Percentiles rank a stretch among this genome's conserved stretches.
phyloP scores from a whole-genome alignment of 139 green algal genomes.

The Chlamydomonas incerta region DNA sequence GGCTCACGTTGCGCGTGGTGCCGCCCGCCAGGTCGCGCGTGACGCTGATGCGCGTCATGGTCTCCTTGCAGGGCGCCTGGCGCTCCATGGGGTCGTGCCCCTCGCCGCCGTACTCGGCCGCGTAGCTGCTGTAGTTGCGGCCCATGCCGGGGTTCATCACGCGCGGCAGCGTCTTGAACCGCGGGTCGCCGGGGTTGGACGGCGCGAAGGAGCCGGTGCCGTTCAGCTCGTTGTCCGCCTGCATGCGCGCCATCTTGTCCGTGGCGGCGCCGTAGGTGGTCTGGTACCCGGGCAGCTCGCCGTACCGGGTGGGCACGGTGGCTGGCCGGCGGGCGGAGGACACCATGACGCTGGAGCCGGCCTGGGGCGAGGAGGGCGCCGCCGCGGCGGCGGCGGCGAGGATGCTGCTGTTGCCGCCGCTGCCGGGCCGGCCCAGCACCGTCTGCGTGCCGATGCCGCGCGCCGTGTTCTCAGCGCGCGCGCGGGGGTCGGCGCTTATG shows the following conservation, averaged over 20 bases:
- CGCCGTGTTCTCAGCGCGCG: neutral
- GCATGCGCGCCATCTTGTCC: constrained; percentile 4
- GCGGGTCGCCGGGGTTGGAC: neutral
- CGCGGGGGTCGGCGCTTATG: constrained; percentile 25
- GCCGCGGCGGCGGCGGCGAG: constrained; percentile 16
- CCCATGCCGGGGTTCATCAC: constrained; percentile 56
- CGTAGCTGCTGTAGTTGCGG: constrained; percentile 30
- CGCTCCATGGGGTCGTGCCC: constrained; percentile 57
- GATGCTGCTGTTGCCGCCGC: neutral
- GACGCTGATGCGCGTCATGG: constrained; percentile 51
- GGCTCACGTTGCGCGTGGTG: constrained; percentile 59
- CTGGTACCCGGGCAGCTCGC: constrained; percentile 58
- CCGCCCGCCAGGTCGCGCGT: constrained; percentile 63
- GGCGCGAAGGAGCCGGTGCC: no score
- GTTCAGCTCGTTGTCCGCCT: neutral
- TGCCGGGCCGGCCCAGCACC: constrained; percentile 11
- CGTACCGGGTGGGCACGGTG: constrained; percentile 30
- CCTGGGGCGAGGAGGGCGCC: neutral
- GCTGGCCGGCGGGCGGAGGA: constrained; percentile 24
- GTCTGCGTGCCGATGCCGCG: constrained; percentile 21
- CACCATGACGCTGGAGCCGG: neutral
- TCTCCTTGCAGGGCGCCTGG: constrained; percentile 33
- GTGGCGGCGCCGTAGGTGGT: constrained; percentile 41
- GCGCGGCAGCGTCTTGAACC: constrained; percentile 50
- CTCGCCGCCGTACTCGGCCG: constrained; percentile 50